These are phyloP conservation scores for Colletotrichum echinochloae DNA, from an alignment of 2,329 filamentous ascomycete genomes.

Conservation along the genomic window DNA sequence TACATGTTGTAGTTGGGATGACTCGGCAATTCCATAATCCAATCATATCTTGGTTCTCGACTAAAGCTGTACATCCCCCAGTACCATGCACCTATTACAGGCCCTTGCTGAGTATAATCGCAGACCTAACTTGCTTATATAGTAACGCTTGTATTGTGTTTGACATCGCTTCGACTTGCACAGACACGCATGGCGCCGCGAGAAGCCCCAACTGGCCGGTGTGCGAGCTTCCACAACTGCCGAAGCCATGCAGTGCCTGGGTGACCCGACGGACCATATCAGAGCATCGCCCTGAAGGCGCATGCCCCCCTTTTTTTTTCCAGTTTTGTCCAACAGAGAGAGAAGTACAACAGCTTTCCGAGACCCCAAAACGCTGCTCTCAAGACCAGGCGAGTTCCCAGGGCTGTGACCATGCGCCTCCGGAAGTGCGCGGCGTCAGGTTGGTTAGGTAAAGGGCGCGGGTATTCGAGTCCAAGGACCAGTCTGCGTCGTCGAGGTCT, in stretches of 20 bases:
- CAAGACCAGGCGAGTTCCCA: constrained; percentile 31
- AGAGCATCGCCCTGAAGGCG: not conserved
- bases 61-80: not conserved
- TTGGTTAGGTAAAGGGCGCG: constrained; percentile 13
- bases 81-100: too few relatives aligned
- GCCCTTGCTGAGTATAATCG: not conserved
- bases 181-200: not conserved
- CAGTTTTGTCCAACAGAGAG: too few relatives aligned
- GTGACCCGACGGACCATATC: not conserved
- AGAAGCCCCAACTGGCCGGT: not conserved
- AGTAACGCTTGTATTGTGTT: not conserved
- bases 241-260: not conserved
- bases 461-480: constrained; percentile 17
- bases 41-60: not conserved
- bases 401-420: constrained; percentile 20
- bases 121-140: too few relatives aligned
- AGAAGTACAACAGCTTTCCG: too few relatives aligned
- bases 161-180: not conserved
- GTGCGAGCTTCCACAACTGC: not conserved
- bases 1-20: not conserved
- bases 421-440: constrained; percentile 9
- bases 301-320: not conserved
- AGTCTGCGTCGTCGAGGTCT: constrained; percentile 49
- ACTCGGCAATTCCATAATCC: not conserved
- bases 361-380: not conserved